phyloP scores from a whole-genome alignment of 371 early-diverging fungal genomes.

The Coemansia sp. region DNA sequence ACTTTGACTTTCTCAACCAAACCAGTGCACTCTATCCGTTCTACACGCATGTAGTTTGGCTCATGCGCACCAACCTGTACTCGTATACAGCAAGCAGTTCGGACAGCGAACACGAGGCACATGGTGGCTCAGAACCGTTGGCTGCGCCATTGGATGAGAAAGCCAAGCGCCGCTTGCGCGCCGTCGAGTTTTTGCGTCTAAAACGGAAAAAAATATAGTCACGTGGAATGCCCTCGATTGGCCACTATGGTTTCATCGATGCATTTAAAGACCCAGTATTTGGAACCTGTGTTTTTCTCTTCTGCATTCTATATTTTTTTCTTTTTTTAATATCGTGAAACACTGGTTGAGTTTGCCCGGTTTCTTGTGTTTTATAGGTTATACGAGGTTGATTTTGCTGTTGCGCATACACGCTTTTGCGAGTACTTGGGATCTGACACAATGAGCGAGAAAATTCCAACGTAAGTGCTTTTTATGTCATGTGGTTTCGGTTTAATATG shows the following conservation, averaged over 20 bases:
- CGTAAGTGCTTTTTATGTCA: constrained; percentile 13
- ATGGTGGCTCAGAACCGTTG: neutral
- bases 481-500: neutral
- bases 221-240: neutral
- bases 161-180: constrained; percentile 21
- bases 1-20: constrained; percentile 64
- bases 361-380: neutral
- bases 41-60: constrained; percentile 63
- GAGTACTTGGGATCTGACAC: neutral
- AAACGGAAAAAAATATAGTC: neutral
- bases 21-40: constrained; percentile 59
- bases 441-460: constrained; percentile 22
- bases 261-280: neutral
- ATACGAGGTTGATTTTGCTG: neutral
- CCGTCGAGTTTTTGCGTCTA: constrained; percentile 6
- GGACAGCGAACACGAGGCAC: neutral
- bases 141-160: constrained; percentile 2
- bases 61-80: constrained; percentile 61
- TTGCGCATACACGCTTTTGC: neutral
- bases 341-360: no score
- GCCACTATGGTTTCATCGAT: neutral
- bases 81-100: constrained; percentile 48
- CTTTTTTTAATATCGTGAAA: neutral
- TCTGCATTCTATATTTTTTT: neutral
- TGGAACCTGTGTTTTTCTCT: neutral